Evolutionary conservation across 2,329 filamentous ascomycete genomes (phyloP), one percentile per base, ranked within the genome.

Genomic region (Aspergillus terreus): DNA sequence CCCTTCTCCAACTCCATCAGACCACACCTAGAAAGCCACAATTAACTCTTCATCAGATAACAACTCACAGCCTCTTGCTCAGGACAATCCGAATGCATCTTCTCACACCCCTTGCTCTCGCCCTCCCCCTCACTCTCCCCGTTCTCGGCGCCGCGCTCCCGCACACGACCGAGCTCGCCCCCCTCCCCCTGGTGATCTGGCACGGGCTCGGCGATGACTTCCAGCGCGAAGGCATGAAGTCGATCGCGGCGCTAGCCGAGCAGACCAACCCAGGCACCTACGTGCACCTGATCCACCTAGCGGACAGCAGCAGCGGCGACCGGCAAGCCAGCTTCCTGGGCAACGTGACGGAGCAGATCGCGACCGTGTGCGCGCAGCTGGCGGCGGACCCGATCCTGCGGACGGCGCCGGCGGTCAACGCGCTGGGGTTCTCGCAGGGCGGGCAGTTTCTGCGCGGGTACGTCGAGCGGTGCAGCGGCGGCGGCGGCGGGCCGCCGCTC

Each of bases 391-490:
- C 87, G 1, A 88, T 95, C 69, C 82, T 96, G 14, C 86, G 86
- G 51, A 88, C 86, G 6, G 88, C 89, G 0, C 88, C 88, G 0
- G 90, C 87, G 57, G 80, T 96, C 66, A 94, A 97, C 72, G 92
- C 92, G 32, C 76, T 99, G 33, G 94, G 94, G 25, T 96, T 99
- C 77, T 94, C 88, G 12, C 94, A 99, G 72, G 94, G 94, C 57
- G 94, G 94, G 1, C 90, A 96, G 70, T 96, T 99, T 76, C 81
- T 99, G n/a, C 85, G 94, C 53, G 94, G 82, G 21, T 92, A 95
- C 69, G 78, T 96, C 58, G 85, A 99, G 78, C 82, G 90, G 41
- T 99, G 94, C 78, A 94, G 91, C 69, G 2, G 27, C 27, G 27
- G 27, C 27, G 27, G 27, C 6, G 27, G 27, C 27, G 27, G 27